A percentile compares a stretch with the other conserved stretches of the same genome.
These are phyloP conservation scores for Wickerhamiella pararugosa DNA, from an alignment of 1,139 yeast genomes.

Conservation along the genomic window DNA sequence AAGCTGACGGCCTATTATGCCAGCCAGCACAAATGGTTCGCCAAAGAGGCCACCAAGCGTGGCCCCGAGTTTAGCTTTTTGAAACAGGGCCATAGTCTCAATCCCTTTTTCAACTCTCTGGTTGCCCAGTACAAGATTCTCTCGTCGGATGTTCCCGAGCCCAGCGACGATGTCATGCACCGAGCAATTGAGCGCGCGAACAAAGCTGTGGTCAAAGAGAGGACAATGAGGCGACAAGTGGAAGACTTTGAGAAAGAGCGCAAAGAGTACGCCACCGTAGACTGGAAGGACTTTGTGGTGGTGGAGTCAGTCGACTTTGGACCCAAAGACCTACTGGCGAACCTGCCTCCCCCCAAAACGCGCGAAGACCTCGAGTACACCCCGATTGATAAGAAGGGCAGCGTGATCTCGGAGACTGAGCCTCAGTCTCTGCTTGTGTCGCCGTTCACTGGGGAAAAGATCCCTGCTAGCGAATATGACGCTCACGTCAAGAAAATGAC, in stretches of 20 bases:
- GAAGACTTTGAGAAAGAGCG: constrained; percentile 27
- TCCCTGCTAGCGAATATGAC: constrained; percentile 61
- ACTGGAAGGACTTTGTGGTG: constrained; percentile 74
- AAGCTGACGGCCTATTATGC: constrained; percentile 59
- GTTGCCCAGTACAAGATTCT: constrained; percentile 42
- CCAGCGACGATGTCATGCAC: too few species aligned
- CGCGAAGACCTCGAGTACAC: constrained; percentile 4
- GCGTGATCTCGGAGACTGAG: constrained; percentile 8
- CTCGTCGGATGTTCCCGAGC: too few species aligned
- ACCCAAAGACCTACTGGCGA: constrained; percentile 47
- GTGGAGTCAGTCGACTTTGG: constrained; percentile 58
- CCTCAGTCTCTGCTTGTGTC: constrained; percentile 42
- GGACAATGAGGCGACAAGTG: constrained; percentile 17
- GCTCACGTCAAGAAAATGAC: constrained; percentile 49
- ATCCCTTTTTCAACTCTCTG: constrained; percentile 36
- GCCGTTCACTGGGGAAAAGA: constrained; percentile 54
- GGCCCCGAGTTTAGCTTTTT: constrained; percentile 58
- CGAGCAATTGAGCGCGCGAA: too few species aligned
- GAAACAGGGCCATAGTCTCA: constrained; percentile 42
- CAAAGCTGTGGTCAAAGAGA: constrained; percentile 20
- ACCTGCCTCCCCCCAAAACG: constrained; percentile 44
- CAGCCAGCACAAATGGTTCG: constrained; percentile 34
- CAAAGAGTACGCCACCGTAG: constrained; percentile 57
- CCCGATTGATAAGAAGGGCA: background rate
- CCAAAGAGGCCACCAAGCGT: constrained; percentile 28